Conservation (phyloP, 352 stramenopile genomes). For the Phytophthora ohioensis region DNA sequence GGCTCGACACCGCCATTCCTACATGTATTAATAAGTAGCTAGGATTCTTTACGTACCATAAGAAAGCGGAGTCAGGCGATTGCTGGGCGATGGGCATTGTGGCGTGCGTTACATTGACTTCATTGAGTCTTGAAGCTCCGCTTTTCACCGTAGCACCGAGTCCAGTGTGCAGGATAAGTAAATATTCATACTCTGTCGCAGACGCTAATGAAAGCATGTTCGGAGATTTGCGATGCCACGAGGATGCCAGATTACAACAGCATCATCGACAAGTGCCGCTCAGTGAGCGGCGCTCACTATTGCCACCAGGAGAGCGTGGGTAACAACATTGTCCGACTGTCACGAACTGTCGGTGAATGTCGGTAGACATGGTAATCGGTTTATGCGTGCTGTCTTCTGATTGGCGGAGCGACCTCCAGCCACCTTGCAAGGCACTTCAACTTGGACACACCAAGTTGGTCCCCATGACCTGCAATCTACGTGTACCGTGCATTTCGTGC, state of each 20-base stretch:
- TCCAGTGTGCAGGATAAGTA: background rate
- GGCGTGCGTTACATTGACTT: background rate
- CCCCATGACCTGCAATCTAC: background rate
- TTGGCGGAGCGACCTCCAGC: background rate
- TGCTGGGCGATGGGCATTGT: background rate
- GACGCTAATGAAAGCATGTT: background rate
- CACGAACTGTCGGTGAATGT: conserved; percentile 14
- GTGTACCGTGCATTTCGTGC: conserved; percentile 5
- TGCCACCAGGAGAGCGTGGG: background rate
- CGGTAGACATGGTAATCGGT: conserved; percentile 7
- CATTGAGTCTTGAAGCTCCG: background rate
- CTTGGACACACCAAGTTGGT: conserved; percentile 11
- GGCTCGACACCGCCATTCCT: background rate
- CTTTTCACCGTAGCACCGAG: background rate
- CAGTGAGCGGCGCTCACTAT: background rate
- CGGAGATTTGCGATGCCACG: background rate
- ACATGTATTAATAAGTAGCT: too few relatives aligned
- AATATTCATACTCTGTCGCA: background rate
- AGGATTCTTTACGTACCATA: too few relatives aligned
- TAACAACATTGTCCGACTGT: background rate
- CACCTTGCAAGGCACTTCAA: conserved; percentile 23
- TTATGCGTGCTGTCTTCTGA: conserved; percentile 8
- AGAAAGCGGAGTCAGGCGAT: background rate
- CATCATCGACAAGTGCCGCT: too few relatives aligned
- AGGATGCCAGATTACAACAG: too few relatives aligned